Percentiles rank a stretch among this genome's conserved stretches.
These are phyloP conservation scores for Aspergillus nomiae DNA, from an alignment of 2,329 filamentous ascomycete genomes.

Conservation along the genomic window DNA sequence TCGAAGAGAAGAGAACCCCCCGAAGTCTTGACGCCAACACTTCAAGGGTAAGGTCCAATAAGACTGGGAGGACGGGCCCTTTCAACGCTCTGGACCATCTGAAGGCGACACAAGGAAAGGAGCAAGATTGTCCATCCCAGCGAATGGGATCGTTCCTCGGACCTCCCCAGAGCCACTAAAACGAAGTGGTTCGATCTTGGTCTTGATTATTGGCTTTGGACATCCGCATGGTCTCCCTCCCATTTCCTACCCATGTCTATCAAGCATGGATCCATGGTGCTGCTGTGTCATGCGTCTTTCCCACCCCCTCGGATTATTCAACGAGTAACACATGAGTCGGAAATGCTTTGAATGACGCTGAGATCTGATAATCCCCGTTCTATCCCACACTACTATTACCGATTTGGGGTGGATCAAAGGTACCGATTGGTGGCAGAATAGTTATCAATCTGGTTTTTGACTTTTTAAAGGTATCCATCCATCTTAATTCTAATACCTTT, in stretches of 20 bases:
- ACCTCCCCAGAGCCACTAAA: constrained; percentile 2
- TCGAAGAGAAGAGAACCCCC: neutral
- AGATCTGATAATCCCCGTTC: neutral
- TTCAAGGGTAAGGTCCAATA: constrained; percentile 19
- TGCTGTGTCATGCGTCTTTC: constrained; percentile 13
- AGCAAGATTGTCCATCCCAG: neutral
- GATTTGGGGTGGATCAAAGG: neutral
- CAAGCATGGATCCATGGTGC: constrained; percentile 10
- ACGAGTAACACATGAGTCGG: neutral
- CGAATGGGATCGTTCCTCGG: constrained; percentile 5
- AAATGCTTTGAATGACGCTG: constrained; percentile 1
- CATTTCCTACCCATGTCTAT: neutral
- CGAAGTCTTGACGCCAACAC: constrained; percentile 21
- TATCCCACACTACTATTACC: neutral
- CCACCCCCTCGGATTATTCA: constrained; percentile 3
- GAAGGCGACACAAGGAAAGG: constrained; percentile 13
- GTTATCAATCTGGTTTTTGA: neutral
- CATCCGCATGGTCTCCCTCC: constrained; percentile 1
- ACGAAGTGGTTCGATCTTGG: constrained; percentile 5
- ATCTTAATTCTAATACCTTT: neutral
- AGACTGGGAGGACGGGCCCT: constrained; percentile 12
- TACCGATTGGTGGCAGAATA: neutral
- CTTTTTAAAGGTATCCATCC: neutral
- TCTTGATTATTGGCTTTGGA: constrained; percentile 6
- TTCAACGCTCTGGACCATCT: constrained; percentile 17